Percentiles rank a stretch among this genome's conserved stretches.
phyloP scores from a whole-genome alignment of 2,329 filamentous ascomycete species.

The Pyrenophora tritici-repentis region DNA sequence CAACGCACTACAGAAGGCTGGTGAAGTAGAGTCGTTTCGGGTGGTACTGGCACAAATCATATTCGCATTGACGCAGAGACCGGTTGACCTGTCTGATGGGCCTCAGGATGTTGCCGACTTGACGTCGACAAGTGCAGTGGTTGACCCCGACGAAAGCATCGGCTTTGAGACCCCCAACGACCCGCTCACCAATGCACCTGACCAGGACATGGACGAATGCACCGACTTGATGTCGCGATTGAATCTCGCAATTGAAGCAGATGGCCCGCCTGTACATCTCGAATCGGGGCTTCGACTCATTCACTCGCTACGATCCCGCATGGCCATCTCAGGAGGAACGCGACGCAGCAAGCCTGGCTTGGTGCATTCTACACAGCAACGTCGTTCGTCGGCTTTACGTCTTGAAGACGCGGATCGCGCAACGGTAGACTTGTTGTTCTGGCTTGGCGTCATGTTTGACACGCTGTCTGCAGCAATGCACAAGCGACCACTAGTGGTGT shows the following conservation, averaged over 20 bases:
- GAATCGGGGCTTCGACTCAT: slow-evolving; percentile 50
- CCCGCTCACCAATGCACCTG: slow-evolving; percentile 3
- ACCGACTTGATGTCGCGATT: slow-evolving; percentile 39
- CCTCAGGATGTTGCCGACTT: not conserved
- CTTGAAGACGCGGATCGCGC: slow-evolving; percentile 47
- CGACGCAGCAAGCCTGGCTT: slow-evolving; percentile 12
- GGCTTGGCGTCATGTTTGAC: slow-evolving; percentile 65
- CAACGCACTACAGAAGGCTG: slow-evolving; percentile 45
- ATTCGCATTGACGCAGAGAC: slow-evolving; percentile 53
- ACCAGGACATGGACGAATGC: slow-evolving; percentile 30
- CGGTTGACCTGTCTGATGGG: slow-evolving; percentile 30
- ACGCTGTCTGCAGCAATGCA: slow-evolving; percentile 62
- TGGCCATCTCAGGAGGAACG: slow-evolving; percentile 29
- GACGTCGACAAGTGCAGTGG: not conserved
- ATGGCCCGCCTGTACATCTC: slow-evolving; percentile 47
- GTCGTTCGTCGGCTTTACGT: slow-evolving; percentile 19
- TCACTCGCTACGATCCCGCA: slow-evolving; percentile 42
- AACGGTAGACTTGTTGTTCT: slow-evolving; percentile 61
- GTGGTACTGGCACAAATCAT: slow-evolving; percentile 54
- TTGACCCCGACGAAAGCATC: not conserved
- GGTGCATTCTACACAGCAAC: slow-evolving; percentile 17
- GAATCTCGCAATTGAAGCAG: slow-evolving; percentile 40
- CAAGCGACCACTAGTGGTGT: slow-evolving; percentile 52
- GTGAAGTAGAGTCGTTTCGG: slow-evolving; percentile 52
- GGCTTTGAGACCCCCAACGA: not conserved